phyloP scores from a whole-genome alignment of 1,139 yeast species.

The Pichia inconspicua region DNA sequence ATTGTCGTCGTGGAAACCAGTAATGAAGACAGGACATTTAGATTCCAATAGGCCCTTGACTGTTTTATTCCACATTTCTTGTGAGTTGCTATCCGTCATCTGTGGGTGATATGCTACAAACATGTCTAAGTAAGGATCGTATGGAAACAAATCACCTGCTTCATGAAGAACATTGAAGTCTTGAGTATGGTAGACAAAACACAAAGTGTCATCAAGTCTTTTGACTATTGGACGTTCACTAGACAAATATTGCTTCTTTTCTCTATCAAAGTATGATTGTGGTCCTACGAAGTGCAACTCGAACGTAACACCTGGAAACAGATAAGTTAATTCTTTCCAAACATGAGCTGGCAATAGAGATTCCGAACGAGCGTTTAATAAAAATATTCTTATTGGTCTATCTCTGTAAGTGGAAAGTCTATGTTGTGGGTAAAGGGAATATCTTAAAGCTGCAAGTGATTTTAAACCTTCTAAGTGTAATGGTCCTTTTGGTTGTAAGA shows the following conservation, averaged over 20 bases:
- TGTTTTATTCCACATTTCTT: constrained; percentile 73
- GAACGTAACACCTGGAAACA: constrained; percentile 75
- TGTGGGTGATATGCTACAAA: constrained; percentile 96
- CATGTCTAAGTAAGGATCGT: constrained; percentile 90
- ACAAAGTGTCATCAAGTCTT: constrained; percentile 67
- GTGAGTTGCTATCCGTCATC: constrained; percentile 73
- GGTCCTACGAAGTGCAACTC: constrained; percentile 94
- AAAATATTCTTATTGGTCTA: constrained; percentile 81
- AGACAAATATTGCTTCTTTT: constrained; percentile 45
- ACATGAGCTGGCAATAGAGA: constrained; percentile 90
- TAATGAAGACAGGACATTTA: constrained; percentile 84
- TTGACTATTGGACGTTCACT: constrained; percentile 58
- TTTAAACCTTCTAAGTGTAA: constrained; percentile 86
- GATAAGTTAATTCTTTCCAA: constrained; percentile 87
- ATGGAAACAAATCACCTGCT: constrained; percentile 91
- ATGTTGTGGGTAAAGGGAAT: constrained; percentile 75
- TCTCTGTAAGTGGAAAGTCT: constrained; percentile 59
- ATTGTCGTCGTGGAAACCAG: constrained; percentile 82
- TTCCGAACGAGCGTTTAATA: constrained; percentile 89
- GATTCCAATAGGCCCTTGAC: constrained; percentile 83
- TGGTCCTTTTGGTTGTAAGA: constrained; percentile 76
- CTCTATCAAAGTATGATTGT: constrained; percentile 70
- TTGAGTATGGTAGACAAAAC: constrained; percentile 77
- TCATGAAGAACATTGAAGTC: constrained; percentile 87
- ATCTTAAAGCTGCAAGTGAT: constrained; percentile 83